Evolutionary conservation across 805 yeast genomes (phyloP).

Genomic region (Metschnikowia orientalis): DNA sequence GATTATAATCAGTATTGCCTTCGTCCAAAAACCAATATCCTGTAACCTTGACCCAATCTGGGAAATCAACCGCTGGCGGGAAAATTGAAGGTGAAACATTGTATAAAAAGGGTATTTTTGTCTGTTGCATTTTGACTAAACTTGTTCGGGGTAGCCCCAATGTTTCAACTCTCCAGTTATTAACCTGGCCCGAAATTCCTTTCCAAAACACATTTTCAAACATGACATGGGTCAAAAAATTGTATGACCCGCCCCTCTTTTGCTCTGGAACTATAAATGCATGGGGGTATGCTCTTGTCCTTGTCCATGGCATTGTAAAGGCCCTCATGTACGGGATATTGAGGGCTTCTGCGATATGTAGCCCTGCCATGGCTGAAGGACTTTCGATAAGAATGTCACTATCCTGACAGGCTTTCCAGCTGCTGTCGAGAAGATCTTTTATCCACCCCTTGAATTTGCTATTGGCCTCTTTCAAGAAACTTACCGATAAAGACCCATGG

Average conservation of each 20-base stretch:
- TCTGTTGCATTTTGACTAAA: slow-evolving; percentile 66
- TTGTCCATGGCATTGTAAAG: slow-evolving; percentile 98
- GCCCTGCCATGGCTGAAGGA: slow-evolving; percentile 95
- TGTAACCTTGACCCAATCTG: slow-evolving; percentile 93
- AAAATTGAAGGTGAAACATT: slow-evolving; percentile 84
- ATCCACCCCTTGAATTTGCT: slow-evolving; percentile 81
- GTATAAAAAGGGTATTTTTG: slow-evolving; percentile 81
- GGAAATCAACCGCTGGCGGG: slow-evolving; percentile 90
- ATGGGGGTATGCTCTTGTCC: slow-evolving; percentile 94
- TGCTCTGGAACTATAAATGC: slow-evolving; percentile 94
- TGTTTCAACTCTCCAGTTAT: slow-evolving; percentile 75
- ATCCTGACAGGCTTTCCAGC: slow-evolving; percentile 86
- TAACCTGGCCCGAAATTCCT: slow-evolving; percentile 82
- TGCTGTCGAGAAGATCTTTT: slow-evolving; percentile 57
- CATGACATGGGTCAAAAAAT: slow-evolving; percentile 86
- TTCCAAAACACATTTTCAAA: slow-evolving; percentile 93
- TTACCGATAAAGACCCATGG: slow-evolving; percentile 81
- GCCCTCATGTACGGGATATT: slow-evolving; percentile 90
- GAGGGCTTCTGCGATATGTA: slow-evolving; percentile 91
- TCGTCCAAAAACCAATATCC: slow-evolving; percentile 94
- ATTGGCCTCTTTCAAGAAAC: slow-evolving; percentile 79
- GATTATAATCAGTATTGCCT: slow-evolving; percentile 46
- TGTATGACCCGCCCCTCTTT: slow-evolving; percentile 88
- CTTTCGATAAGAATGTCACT: slow-evolving; percentile 85
- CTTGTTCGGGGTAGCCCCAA: slow-evolving; percentile 66